These are phyloP conservation scores for Tuber brumale DNA, from an alignment of 495 filamentous ascomycete species.

Conservation along the genomic window DNA sequence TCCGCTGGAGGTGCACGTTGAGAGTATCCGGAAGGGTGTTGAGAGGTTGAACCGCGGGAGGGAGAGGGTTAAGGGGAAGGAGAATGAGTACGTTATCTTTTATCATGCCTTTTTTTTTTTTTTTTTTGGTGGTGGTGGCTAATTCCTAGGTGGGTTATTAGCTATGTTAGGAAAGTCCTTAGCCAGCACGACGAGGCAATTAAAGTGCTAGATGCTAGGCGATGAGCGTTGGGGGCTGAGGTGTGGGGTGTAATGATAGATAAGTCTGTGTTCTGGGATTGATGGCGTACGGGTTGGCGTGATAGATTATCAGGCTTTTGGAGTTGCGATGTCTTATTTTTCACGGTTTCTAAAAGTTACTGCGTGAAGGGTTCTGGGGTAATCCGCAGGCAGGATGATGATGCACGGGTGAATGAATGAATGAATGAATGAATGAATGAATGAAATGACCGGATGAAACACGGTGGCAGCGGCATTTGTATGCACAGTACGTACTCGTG, in stretches of 20 bases:
- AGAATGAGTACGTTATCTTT: constrained; percentile 47
- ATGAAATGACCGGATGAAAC: background rate
- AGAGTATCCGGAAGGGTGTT: constrained; percentile 60
- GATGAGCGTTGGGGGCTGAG: background rate
- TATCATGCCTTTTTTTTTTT: background rate
- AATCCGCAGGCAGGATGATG: background rate
- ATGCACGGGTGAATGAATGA: background rate
- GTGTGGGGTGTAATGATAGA: background rate
- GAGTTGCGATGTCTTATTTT: background rate
- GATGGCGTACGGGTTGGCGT: background rate
- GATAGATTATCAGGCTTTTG: background rate
- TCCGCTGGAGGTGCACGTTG: constrained; percentile 61
- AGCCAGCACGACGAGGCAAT: constrained; percentile 26
- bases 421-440: background rate
- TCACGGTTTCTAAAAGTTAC: background rate
- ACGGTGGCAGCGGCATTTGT: background rate
- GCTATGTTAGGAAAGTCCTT: constrained; percentile 21
- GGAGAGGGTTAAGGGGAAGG: constrained; percentile 51
- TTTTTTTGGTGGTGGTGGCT: background rate
- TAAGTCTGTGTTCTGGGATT: background rate
- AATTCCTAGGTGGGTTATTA: background rate
- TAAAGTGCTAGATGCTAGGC: constrained; percentile 10
- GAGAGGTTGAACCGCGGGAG: constrained; percentile 58
- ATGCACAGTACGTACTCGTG: background rate
- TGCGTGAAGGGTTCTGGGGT: background rate